Percentiles rank a stretch among this genome's conserved stretches.
These are phyloP conservation scores for Takashimella koratensis DNA, from an alignment of 1,284 basidiomycete species.

Conservation along the genomic window DNA sequence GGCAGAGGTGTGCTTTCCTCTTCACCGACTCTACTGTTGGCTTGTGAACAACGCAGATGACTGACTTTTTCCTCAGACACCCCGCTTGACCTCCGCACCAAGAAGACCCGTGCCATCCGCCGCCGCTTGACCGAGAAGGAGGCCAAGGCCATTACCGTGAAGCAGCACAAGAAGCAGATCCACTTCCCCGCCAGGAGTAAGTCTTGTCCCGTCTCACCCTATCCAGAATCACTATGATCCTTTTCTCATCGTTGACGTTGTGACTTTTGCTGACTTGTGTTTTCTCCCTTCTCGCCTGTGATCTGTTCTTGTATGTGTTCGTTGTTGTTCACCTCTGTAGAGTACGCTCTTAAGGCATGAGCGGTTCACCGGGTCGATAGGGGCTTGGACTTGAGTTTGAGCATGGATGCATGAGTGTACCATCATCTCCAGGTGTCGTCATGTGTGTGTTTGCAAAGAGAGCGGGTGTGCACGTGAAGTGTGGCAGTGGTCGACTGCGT, in stretches of 20 bases:
- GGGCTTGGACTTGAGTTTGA: constrained; percentile 14
- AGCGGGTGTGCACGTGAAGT: too few relatives aligned
- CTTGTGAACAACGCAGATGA: not conserved
- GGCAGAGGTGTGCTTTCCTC: too few relatives aligned
- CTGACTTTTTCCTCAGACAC: constrained; percentile 52
- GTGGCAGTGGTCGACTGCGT: too few relatives aligned
- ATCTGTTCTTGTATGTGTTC: not conserved
- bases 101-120: constrained; percentile 99
- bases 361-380: constrained; percentile 1
- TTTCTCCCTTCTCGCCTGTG: not conserved
- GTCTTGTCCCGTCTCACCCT: constrained; percentile 11
- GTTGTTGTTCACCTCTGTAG: constrained; percentile 9
- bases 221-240: too few relatives aligned
- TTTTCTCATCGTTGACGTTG: too few relatives aligned
- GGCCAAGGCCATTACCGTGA: constrained; percentile 73
- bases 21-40: not conserved
- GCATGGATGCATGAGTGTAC: constrained; percentile 35
- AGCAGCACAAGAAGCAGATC: constrained; percentile 86
- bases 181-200: constrained; percentile 72
- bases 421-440: too few relatives aligned
- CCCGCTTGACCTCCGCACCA: constrained; percentile 94
- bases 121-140: constrained; percentile 90
- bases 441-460: too few relatives aligned
- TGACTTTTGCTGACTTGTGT: too few relatives aligned
- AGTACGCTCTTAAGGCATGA: constrained; percentile 50